Evolutionary conservation across 2,329 filamentous ascomycete genomes (phyloP).

Genomic region (Ceratocystis ficicola): DNA sequence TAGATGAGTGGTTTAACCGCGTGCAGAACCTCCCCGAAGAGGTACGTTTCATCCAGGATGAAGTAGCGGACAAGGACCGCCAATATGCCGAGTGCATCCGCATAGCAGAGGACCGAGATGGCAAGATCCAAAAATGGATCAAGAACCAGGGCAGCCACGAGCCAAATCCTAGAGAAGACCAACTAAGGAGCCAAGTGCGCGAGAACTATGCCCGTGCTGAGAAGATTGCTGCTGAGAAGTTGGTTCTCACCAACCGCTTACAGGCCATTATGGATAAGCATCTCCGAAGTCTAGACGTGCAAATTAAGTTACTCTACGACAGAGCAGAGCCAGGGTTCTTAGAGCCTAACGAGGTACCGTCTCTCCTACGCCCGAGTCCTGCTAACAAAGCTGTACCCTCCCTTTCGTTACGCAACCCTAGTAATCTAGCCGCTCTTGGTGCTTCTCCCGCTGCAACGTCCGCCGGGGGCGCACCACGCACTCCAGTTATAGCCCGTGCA

Average conservation of each 20-base stretch:
- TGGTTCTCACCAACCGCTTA: constrained; percentile 54
- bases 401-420: constrained; percentile 23
- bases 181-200: constrained; percentile 51
- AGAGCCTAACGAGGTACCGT: constrained; percentile 51
- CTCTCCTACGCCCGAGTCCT: constrained; percentile 46
- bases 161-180: constrained; percentile 62
- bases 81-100: constrained; percentile 56
- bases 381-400: constrained; percentile 35
- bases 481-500: constrained; percentile 30
- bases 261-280: constrained; percentile 50
- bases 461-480: constrained; percentile 26
- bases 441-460: constrained; percentile 9
- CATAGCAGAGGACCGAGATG: constrained; percentile 59
- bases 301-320: constrained; percentile 51
- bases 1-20: constrained; percentile 65
- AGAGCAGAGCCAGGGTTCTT: constrained; percentile 49
- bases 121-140: constrained; percentile 68
- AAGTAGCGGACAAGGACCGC: constrained; percentile 68
- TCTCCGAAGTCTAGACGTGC: constrained; percentile 47
- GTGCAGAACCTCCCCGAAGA: constrained; percentile 72
- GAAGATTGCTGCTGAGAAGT: constrained; percentile 62
- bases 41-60: constrained; percentile 70
- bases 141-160: constrained; percentile 62
- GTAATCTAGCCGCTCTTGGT: constrained; percentile 8
- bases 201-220: constrained; percentile 59